Percentiles rank a stretch among this genome's conserved stretches.
These are phyloP conservation scores for Podospora didyma DNA, from an alignment of 495 filamentous ascomycete genomes.

Conservation along the genomic window DNA sequence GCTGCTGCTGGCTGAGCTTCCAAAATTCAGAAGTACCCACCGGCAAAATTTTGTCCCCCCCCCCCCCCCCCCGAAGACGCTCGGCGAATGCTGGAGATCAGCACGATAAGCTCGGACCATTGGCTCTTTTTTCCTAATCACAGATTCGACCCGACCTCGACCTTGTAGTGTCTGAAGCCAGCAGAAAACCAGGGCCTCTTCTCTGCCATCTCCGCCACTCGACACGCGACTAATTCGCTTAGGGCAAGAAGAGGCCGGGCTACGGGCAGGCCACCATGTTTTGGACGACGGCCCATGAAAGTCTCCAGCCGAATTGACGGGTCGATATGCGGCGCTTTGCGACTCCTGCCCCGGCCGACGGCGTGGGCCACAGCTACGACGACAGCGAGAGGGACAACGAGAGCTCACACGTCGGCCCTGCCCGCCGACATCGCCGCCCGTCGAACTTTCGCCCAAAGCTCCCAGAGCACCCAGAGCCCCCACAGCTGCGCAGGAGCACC, in stretches of 20 bases:
- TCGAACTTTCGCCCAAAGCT: not conserved
- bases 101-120: slow-evolving; percentile 14
- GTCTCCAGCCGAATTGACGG: slow-evolving; percentile 47
- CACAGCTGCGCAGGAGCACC: no score
- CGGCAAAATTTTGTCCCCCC: slow-evolving; percentile 17
- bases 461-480: no score
- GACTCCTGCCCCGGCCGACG: slow-evolving; percentile 36
- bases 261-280: slow-evolving; percentile 43
- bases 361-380: slow-evolving; percentile 27
- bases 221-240: not conserved
- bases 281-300: slow-evolving; percentile 50
- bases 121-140: slow-evolving; percentile 14
- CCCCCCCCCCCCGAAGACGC: slow-evolving; percentile 5
- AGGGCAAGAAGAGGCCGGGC: slow-evolving; percentile 30
- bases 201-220: slow-evolving; percentile 1
- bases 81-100: no score
- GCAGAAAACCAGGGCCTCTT: slow-evolving; percentile 1
- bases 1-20: not conserved
- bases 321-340: slow-evolving; percentile 49
- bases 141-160: slow-evolving; percentile 13
- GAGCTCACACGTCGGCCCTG: not conserved
- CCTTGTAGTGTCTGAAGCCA: no score
- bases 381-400: not conserved
- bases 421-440: not conserved
- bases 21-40: not conserved